Evolutionary conservation across 257 asterid genomes (phyloP), one percentile per base, ranked within the genome.

Genomic region (Ophiorrhiza pumila): DNA sequence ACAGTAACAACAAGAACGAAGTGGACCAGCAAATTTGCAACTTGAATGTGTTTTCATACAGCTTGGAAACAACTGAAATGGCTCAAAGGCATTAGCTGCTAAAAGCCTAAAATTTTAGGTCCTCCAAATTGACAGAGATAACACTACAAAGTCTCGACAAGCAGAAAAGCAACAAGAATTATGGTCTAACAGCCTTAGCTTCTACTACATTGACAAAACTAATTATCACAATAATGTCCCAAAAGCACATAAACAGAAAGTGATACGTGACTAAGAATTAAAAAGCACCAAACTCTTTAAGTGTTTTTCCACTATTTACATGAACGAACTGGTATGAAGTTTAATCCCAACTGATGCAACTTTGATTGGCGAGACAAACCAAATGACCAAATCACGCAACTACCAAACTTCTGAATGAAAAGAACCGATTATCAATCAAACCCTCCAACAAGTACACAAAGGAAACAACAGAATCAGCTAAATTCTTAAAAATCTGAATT

Each of bases 401-500:
- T 46, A 46, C 17, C 52, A 58, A 27, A 52, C 0, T 34, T 29
- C 64, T 29, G 64, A 58, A 29, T 10, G 20, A 23, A 41, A 29
- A 45, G 4, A 41, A 23, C 52, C 5, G 11, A 27, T 64, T 41
- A 41, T 7, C 6, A 42, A 1, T 22, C 69, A 39, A 41, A 41
- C 39, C 68, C n/a, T 62, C 68, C 68, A 63, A 39, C 34, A 63
- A 63, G 25, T 18, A 68, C 1, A 57, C 13, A 47, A 49, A 31
- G 1, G 6, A 7, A 53, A 47, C 1, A 41, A 5, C 7, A 50
- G 18, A 14, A 12, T 39, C 35, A n/a, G 15, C 7, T 39, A 25
- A 13, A 14, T 25, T 55, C 15, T 34, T 55, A 34, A 25, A 56
- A 55, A 39, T 22, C 14, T 37, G 9, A 53, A 64, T 4, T 4